Base-by-base conservation (phyloP, 257 asterid species). In the Nicotiana paniculata region DNA sequence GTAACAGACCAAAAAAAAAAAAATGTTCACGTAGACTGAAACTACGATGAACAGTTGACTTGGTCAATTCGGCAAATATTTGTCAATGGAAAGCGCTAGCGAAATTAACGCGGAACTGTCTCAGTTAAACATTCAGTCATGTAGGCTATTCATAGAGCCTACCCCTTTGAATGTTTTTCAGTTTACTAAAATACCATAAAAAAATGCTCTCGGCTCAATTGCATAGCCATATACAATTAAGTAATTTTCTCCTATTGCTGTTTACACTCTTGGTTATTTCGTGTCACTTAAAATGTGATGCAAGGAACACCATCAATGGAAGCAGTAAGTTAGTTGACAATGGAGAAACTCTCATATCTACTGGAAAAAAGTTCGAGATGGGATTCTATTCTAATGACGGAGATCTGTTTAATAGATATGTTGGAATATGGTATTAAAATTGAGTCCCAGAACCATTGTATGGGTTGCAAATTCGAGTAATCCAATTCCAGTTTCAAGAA, bases 351-450 rank as follows among this genome's bases (percentile, higher is more conserved):
- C 83, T 91, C 32, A 82, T 89, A 17, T 91, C 93, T 43, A 80
- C 79, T 46, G 90, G 88, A 33, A 68, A 54, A 21, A 83, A 0
- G 59, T 91, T 90, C 35, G 89, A 88, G 26, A 83, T 91, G 35
- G 93, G 93, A 43, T 87, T 90, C 80, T 91, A 86, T 18, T 26
- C 75, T 59, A 72, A 86, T 57, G 81, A 78, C 9, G 83, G 30
- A 1, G 68, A 59, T 26, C 30, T 9, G 12, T 11, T 30, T 4
- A 30, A n/a, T 4, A 85, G 9, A 58, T 91, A 81, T 67, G 85
- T 90, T 6, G 95, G 93, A 13, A 81, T 91, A 79, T 91, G 92
- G 93, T 90, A 89, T 80, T 32, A 68, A 67, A 8, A 51, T 6
- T 16, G 59, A 0, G 9, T 3, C 87, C 86, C 9, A 35, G 46